Evolutionary conservation across 139 green algal species (phyloP).

Genomic region (Closterium sp.): DNA sequence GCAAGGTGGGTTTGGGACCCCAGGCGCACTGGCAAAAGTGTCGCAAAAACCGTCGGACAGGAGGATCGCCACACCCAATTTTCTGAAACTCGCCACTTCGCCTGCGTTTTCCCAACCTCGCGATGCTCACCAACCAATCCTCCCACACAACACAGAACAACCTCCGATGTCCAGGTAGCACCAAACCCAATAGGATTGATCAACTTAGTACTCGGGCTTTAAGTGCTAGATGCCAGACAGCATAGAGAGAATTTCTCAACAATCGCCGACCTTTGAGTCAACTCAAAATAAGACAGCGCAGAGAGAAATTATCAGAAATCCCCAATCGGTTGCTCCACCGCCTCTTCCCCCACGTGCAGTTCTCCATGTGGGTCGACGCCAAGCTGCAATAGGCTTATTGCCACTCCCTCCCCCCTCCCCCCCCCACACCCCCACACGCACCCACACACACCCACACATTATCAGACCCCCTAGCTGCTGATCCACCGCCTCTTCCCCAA

Average conservation of each 20-base stretch:
- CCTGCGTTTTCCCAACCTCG: too few species aligned
- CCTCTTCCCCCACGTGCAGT: conserved; percentile 38
- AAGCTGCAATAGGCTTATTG: conserved; percentile 37
- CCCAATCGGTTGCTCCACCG: conserved; percentile 45
- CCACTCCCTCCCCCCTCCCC: neutral
- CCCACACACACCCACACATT: too few species aligned
- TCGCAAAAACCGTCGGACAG: too few species aligned
- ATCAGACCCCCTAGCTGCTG: conserved; percentile 33
- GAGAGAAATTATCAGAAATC: neutral
- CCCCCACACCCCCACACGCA: neutral
- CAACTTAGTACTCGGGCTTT: neutral
- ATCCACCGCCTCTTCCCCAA: conserved; percentile 45
- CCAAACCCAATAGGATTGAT: neutral
- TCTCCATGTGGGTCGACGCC: conserved; percentile 44
- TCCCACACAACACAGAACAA: too few species aligned
- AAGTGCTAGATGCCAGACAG: too few species aligned
- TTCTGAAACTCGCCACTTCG: too few species aligned
- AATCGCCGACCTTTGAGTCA: too few species aligned
- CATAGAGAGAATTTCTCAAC: too few species aligned
- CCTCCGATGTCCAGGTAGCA: neutral
- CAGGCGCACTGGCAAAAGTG: conserved; percentile 26
- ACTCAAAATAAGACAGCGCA: too few species aligned
- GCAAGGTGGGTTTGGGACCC: conserved; percentile 45
- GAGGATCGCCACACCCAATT: too few species aligned
- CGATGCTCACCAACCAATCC: too few species aligned